Conservation (phyloP, 441 rosid species). For the Erodium texanum region DNA sequence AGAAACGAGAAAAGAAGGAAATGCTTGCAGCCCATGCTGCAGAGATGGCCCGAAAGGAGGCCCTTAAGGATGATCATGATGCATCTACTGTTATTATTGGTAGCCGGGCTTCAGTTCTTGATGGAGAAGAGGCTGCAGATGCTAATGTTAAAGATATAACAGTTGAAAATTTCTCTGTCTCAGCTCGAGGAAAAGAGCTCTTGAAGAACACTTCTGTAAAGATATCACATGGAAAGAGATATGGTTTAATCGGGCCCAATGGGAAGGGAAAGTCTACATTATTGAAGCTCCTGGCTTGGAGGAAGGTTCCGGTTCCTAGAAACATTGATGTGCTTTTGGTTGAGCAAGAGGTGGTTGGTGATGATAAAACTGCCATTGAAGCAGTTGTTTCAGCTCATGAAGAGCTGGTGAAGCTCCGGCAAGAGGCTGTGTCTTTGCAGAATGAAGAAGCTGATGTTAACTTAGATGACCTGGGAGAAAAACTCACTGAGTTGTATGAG, state of each 20-base stretch:
- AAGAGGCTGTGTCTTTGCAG: slow-evolving; percentile 56
- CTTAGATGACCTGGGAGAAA: slow-evolving; percentile 62
- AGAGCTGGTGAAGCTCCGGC: slow-evolving; percentile 56
- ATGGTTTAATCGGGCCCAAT: slow-evolving; percentile 89
- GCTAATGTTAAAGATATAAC: slow-evolving; percentile 81
- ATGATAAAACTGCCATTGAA: slow-evolving; percentile 62
- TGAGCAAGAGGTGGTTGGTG: slow-evolving; percentile 88
- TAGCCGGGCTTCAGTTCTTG: slow-evolving; percentile 67
- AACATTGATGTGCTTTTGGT: slow-evolving; percentile 91
- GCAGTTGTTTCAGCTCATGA: slow-evolving; percentile 90
- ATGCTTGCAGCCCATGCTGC: slow-evolving; percentile 40
- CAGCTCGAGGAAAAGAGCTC: slow-evolving; percentile 85
- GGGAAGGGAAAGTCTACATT: slow-evolving; percentile 90
- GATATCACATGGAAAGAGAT: slow-evolving; percentile 90
- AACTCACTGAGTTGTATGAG: slow-evolving; percentile 70
- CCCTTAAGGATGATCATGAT: slow-evolving; percentile 77
- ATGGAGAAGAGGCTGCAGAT: slow-evolving; percentile 69
- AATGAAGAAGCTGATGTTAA: slow-evolving; percentile 28
- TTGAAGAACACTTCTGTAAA: slow-evolving; percentile 67
- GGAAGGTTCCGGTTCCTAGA: slow-evolving; percentile 89
- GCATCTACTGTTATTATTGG: slow-evolving; percentile 88
- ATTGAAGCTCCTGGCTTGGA: slow-evolving; percentile 88
- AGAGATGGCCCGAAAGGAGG: slow-evolving; percentile 60
- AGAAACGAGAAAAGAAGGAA: slow-evolving; percentile 75
- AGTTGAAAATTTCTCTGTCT: slow-evolving; percentile 71